Evolutionary conservation across 1,284 basidiomycete species (phyloP), one percentile per base, ranked within the genome.

Genomic region (Ceratobasidium sp.): DNA sequence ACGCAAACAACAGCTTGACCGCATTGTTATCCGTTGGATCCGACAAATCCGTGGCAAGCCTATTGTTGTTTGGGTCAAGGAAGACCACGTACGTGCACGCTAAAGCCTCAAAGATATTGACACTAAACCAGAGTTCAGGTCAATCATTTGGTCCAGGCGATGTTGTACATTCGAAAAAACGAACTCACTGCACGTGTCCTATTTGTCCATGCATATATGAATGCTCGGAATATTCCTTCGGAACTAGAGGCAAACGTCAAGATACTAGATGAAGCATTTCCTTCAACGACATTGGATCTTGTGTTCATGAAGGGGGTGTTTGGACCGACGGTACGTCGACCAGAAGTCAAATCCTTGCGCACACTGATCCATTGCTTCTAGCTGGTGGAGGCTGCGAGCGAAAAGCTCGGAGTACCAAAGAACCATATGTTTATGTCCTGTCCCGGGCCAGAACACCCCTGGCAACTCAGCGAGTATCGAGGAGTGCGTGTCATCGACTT

Each of bases 101-200:
- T 8, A 3, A 64, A 7, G 25, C 1, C 44, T 5, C n/a, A 44
- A 37, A n/a, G 2, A 54, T 44, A 22, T 25, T 68, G 19, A 32
- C 29, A 15, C n/a, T 51, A 19, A 51, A 49, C 4, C 44, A 34
- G 22, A 19, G 13, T 37, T 1, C 64, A 91, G 90, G 89, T 92
- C 77, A 88, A 91, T 79, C 84, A 86, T 61, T 80, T 93, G 1
- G 88, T 91, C 79, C 86, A 88, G 67, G 90, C 90, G 86, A 85
- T 92, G 49, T 81, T 88, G 22, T 93, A 93, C 79, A 90, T 92
- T 9, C 82, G 85, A 59, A 84, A 85, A 77, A 92, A 91, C 80
- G 92, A 93, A 82, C 89, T 90, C 76, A 91, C 92, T 0, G 87
- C 90, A 0, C 86, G 87, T 79, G 80, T 92, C 78, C 91, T 91